phyloP scores from a whole-genome alignment of 768 basidiomycete genomes.

The Mycena rosella region DNA sequence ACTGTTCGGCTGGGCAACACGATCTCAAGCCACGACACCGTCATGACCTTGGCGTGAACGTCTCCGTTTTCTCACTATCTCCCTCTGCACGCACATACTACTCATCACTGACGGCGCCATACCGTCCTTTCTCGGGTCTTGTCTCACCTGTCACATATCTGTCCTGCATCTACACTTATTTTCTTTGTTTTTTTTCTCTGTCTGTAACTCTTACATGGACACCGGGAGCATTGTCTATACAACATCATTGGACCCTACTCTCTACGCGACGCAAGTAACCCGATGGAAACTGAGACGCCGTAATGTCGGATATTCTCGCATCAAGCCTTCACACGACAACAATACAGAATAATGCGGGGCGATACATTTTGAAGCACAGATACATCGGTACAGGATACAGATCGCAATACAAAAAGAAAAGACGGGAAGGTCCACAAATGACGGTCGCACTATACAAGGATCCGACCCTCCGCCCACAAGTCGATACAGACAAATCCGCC shows the following conservation, averaged over 20 bases:
- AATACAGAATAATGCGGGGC: no score
- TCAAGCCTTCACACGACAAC: no score
- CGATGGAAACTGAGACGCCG: no score
- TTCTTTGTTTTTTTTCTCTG: slow-evolving; percentile 49
- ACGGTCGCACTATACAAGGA: background rate
- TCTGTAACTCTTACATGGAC: slow-evolving; percentile 41
- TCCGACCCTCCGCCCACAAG: background rate
- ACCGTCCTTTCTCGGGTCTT: slow-evolving; percentile 25
- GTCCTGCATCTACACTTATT: slow-evolving; percentile 41
- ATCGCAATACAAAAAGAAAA: background rate
- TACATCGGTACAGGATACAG: no score
- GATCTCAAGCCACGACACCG: slow-evolving; percentile 58
- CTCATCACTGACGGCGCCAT: slow-evolving; percentile 13
- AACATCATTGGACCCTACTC: slow-evolving; percentile 29
- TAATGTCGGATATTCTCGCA: no score
- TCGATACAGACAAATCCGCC: background rate
- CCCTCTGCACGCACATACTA: slow-evolving; percentile 35
- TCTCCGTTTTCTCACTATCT: slow-evolving; percentile 43
- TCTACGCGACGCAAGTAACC: background rate
- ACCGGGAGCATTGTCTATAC: slow-evolving; percentile 30
- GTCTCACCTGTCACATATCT: slow-evolving; percentile 35
- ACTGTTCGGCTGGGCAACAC: slow-evolving; percentile 83
- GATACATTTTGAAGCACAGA: no score
- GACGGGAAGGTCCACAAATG: background rate
- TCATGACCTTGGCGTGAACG: slow-evolving; percentile 29